Percentiles rank a stretch among this genome's conserved stretches.
Evolutionary conservation across 352 stramenopile species (phyloP).

Genomic region (Elongisporangium anandrum): DNA sequence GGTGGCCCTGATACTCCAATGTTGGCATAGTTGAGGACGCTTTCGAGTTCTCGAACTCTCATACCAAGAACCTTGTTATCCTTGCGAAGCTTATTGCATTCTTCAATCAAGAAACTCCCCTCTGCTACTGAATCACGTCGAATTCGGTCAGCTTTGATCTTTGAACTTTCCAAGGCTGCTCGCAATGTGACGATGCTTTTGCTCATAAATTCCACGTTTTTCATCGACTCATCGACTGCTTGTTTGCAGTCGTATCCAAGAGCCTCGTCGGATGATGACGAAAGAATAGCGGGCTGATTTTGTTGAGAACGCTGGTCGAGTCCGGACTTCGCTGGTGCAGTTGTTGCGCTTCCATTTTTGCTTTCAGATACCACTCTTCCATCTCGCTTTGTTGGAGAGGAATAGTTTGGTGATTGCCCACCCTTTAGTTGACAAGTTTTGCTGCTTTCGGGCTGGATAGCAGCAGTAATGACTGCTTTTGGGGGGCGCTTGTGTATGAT

Average conservation of each 20-base stretch:
- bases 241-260: conserved; percentile 76
- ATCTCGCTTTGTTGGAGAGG: background rate
- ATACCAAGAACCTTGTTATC: conserved; percentile 65
- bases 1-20: background rate
- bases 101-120: conserved; percentile 72
- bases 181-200: conserved; percentile 64
- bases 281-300: background rate
- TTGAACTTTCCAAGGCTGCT: conserved; percentile 59
- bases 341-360: conserved; percentile 1
- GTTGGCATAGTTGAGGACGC: conserved; percentile 1
- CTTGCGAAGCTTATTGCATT: conserved; percentile 76
- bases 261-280: conserved; percentile 26
- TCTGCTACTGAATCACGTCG: conserved; percentile 73
- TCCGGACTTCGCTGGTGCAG: background rate
- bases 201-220: conserved; percentile 83
- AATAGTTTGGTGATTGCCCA: conserved; percentile 4
- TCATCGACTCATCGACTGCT: conserved; percentile 64
- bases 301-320: conserved; percentile 2
- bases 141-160: conserved; percentile 56
- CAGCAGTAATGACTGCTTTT: conserved; percentile 13
- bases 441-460: conserved; percentile 2
- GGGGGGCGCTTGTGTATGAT: conserved; percentile 52
- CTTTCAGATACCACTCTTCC: background rate
- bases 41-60: conserved; percentile 64
- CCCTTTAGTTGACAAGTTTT: conserved; percentile 8